A percentile compares a stretch with the other conserved stretches of the same genome.
These are phyloP conservation scores for Diplodia intermedia DNA, from an alignment of 2,329 filamentous ascomycete genomes.

Conservation along the genomic window DNA sequence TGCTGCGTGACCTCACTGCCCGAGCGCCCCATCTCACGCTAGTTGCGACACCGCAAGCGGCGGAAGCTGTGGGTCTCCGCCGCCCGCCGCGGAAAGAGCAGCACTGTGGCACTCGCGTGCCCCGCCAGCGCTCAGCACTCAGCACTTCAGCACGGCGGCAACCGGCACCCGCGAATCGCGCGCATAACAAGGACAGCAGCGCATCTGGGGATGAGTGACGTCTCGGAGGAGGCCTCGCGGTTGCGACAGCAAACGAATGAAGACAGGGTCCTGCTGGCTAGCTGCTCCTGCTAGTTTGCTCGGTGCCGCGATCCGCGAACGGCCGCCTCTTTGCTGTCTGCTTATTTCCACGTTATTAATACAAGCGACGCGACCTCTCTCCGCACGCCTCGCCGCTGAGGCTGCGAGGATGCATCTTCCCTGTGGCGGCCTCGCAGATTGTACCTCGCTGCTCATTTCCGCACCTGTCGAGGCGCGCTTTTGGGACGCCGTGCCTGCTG, in stretches of 20 bases:
- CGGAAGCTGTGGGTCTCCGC: constrained; percentile 14
- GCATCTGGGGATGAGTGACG: constrained; percentile 15
- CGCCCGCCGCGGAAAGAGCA: background rate
- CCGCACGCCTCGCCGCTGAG: background rate
- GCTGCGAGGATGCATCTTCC: constrained; percentile 7
- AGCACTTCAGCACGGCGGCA: too few relatives aligned
- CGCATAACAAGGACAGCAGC: background rate
- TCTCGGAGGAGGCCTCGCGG: background rate
- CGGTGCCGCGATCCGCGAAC: too few relatives aligned
- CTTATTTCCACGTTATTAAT: too few relatives aligned
- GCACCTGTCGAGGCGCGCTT: background rate
- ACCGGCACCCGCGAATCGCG: constrained; percentile 7
- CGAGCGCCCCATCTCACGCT: constrained; percentile 19
- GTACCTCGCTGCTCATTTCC: background rate
- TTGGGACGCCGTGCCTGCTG: background rate
- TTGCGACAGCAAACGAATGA: too few relatives aligned
- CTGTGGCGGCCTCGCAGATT: constrained; percentile 2
- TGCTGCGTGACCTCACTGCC: constrained; percentile 13
- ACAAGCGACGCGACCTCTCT: too few relatives aligned
- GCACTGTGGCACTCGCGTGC: background rate
- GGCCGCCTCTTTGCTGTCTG: too few relatives aligned
- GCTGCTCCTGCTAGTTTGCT: too few relatives aligned
- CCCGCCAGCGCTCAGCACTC: too few relatives aligned
- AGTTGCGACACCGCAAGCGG: constrained; percentile 5
- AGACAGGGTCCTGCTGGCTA: background rate